Base-by-base conservation (phyloP, 805 yeast species). In the Lipomyces mesembrius region DNA sequence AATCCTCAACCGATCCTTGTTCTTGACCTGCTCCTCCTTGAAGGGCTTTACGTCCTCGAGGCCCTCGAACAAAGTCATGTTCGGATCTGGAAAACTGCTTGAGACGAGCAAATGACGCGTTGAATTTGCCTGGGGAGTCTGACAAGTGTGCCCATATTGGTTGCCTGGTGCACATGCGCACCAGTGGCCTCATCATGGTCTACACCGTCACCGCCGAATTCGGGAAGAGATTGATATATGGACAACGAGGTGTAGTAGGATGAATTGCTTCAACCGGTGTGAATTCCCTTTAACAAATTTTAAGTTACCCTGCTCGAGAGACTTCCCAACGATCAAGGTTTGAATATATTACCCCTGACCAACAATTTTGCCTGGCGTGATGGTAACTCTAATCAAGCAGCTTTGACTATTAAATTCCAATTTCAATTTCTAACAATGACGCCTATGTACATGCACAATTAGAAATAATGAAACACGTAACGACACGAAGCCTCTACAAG, bases 171-270 rank as follows among this genome's bases (percentile, higher is more conserved):
- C 49, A 43, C 20, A 17, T 43, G 20, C 49, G 49, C 22, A n/a
- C 49, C 49, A n/a, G 49, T n/a, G 49, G 20, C 49, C 25, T 43
- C 49, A 43, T 43, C 49, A n/a, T 43, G 20, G 49, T 43, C 49
- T n/a, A 3, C 22, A 12, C n/a, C 20, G 3, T 27, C 7, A 34
- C 32, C 34, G 22, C 56, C 34, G 54, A 51, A 51, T 27, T 14
- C 56, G 7, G 7, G 54, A 51, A 51, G 54, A 11, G 14, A n/a
- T 11, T 51, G 7, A 7, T 12, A 14, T 53, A 9, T 29, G 8
- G 56, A 43, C 22, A 43, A 17, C 22, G 22, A 22, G 20, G 22
- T 1, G 9, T 6, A n/a, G 20, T 43, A 17, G 11, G 22, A 7
- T 7, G 20, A 0, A 8, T 43, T 17, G 49, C 49, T 12, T 6